Conservation (phyloP, 805 yeast species). For the Metschnikowia similis region DNA sequence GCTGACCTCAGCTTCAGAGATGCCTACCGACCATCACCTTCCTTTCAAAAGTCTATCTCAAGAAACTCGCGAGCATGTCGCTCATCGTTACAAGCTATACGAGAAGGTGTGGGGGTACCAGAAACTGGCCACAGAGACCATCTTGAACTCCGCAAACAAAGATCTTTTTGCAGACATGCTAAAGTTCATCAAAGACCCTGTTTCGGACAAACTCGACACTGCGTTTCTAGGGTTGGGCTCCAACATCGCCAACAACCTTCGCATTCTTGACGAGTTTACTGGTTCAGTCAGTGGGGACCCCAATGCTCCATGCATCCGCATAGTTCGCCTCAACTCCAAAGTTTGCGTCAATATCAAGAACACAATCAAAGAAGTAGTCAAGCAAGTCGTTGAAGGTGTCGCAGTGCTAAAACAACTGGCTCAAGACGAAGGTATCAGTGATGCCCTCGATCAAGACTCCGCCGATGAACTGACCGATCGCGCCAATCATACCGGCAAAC, state of each 20-base stretch:
- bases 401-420: background rate
- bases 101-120: slow-evolving; percentile 28
- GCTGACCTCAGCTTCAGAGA: background rate
- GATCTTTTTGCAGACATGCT: slow-evolving; percentile 26
- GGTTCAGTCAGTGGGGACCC: slow-evolving; percentile 13
- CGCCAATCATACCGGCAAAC: slow-evolving; percentile 4
- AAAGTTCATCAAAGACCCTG: slow-evolving; percentile 19
- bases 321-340: slow-evolving; percentile 29
- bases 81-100: slow-evolving; percentile 22
- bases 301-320: slow-evolving; percentile 10
- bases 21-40: background rate
- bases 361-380: slow-evolving; percentile 30
- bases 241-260: slow-evolving; percentile 37
- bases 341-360: slow-evolving; percentile 31
- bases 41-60: slow-evolving; percentile 23
- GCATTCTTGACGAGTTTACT: slow-evolving; percentile 35
- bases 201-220: slow-evolving; percentile 21
- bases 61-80: slow-evolving; percentile 21
- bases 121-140: slow-evolving; percentile 21
- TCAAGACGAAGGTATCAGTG: background rate
- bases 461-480: slow-evolving; percentile 4
- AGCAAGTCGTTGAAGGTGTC: slow-evolving; percentile 22
- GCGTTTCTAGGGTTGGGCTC: slow-evolving; percentile 37
- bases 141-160: slow-evolving; percentile 31
- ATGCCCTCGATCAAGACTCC: slow-evolving; percentile 7